A percentile compares a stretch with the other conserved stretches of the same genome.
Conservation (phyloP, 257 asterid genomes). For the Fraxinus americana region DNA sequence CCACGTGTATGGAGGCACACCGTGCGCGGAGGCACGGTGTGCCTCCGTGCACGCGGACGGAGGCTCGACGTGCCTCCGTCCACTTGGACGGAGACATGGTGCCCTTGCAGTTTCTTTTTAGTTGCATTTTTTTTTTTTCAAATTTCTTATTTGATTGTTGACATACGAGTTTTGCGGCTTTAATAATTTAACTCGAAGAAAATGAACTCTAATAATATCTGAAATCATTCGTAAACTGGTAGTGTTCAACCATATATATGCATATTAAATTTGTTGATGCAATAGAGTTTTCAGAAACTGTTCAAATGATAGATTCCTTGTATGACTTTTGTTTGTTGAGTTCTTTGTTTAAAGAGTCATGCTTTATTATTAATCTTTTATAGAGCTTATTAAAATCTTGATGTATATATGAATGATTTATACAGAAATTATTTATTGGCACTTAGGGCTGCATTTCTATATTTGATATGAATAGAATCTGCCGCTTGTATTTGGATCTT, state of each 20-base stretch:
- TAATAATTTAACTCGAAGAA: not conserved
- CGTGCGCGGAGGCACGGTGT: no score
- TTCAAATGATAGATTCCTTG: not conserved
- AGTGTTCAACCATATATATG: not conserved
- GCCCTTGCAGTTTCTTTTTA: not conserved
- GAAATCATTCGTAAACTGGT: not conserved
- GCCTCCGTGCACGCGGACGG: no score
- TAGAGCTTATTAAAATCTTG: not conserved
- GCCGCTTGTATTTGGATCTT: not conserved
- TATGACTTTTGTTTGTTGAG: not conserved
- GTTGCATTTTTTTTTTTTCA: not conserved
- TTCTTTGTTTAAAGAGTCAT: conserved; percentile 2
- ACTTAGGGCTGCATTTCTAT: not conserved
- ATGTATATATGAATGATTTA: not conserved
- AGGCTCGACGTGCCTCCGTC: no score
- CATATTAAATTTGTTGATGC: conserved; percentile 1
- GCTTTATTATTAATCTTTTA: conserved; percentile 1
- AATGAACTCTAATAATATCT: not conserved
- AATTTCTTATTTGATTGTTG: not conserved
- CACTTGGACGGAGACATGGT: no score
- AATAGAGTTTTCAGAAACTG: conserved; percentile 8
- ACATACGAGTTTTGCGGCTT: not conserved
- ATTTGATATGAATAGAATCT: not conserved
- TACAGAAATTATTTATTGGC: not conserved
- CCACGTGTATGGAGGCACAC: no score